Conservation (phyloP, 441 rosid species). For the Populus trichocarpa region DNA sequence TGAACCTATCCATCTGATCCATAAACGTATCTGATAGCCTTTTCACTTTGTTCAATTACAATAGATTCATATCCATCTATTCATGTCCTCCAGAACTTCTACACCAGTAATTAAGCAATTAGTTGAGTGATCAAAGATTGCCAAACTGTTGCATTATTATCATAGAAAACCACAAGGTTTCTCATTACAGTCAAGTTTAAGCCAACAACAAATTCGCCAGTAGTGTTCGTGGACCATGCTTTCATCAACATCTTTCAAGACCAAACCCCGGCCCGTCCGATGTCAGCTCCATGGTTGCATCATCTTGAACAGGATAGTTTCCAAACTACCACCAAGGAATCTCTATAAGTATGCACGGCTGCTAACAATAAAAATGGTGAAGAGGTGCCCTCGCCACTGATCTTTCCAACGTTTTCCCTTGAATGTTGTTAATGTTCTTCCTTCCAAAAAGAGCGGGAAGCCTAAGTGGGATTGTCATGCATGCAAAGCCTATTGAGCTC, state of each 20-base stretch:
- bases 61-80: too few species aligned
- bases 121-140: conserved; percentile 18
- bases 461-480: too few species aligned
- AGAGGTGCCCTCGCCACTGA: background rate
- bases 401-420: too few species aligned
- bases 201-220: conserved; percentile 13
- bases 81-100: too few species aligned
- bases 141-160: background rate
- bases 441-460: too few species aligned
- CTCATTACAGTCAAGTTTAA: conserved; percentile 10
- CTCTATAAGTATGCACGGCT: background rate
- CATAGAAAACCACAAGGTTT: conserved; percentile 12
- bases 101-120: background rate
- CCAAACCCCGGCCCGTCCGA: conserved; percentile 6
- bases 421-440: too few species aligned
- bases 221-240: conserved; percentile 11
- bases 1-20: too few species aligned
- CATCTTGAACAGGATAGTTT: conserved; percentile 8
- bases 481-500: too few species aligned
- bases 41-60: too few species aligned
- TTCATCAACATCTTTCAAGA: conserved; percentile 16
- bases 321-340: conserved; percentile 18
- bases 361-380: conserved; percentile 20
- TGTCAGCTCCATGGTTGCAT: conserved; percentile 7
- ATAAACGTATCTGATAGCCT: too few species aligned